Evolutionary conservation across 352 stramenopile species (phyloP), one percentile per base, ranked within the genome.

Genomic region (Phytophthora aleatoria): DNA sequence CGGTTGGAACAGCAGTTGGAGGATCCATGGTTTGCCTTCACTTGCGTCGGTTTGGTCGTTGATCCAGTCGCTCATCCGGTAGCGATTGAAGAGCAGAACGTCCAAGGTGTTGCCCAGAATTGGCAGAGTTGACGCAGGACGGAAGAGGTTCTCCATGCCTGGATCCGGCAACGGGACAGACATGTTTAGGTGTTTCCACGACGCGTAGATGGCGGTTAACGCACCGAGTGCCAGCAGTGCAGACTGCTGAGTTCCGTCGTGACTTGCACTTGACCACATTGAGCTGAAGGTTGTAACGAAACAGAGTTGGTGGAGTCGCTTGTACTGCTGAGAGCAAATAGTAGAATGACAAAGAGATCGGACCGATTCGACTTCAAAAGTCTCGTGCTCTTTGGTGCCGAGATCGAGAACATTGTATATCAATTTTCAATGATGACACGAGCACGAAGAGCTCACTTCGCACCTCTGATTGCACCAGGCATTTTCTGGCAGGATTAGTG

Each of bases 31-130:
- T 4, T 73, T 64, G 28, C 73, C 69, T 7, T 57, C 47, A 47
- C 56, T 64, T 3, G 62, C 49, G 0, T 73, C 15, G 4, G 63
- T 77, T 51, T 90, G 67, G 8, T 90, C 77, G 2, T 73, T 57
- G 15, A 90, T 60, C 81, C 77, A 89, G 56, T 88, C 81, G 38
- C 83, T 73, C 9, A 90, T 41, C 1, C 81, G 74, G n/a, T 73
- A 42, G 35, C 51, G 69, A 11, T 75, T 64, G 42, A 55, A 69
- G 26, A 69, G 16, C 51, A 74, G 39, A 0, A 77, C 50, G 44
- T 76, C 69, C 20, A 81, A 50, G 11, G 62, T 73, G 38, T 78
- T 81, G 30, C 69, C 69, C 1, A 81, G 52, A 30, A 80, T 30
- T 1, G 69, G 72, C 4, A 80, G 33, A 16, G 71, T 79, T n/a